Conservation (phyloP, 2,329 filamentous ascomycete species). For the Aureobasidium lini region DNA sequence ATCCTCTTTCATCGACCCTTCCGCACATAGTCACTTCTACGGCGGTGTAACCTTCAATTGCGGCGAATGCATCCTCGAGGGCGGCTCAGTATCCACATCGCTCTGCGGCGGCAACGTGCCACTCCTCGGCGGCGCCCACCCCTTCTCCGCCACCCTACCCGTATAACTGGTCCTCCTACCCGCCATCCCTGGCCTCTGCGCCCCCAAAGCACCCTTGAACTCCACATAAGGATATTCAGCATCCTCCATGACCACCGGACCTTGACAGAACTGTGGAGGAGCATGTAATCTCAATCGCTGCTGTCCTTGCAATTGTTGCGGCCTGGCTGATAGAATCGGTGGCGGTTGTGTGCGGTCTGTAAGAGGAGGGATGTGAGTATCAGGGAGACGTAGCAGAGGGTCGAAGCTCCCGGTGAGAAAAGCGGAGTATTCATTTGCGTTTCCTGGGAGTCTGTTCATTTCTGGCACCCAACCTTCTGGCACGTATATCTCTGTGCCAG, state of each 20-base stretch:
- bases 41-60: not conserved
- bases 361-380: not conserved
- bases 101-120: slow-evolving; percentile 3
- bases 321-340: not conserved
- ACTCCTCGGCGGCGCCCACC: not conserved
- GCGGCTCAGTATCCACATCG: slow-evolving; percentile 6
- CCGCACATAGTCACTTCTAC: not conserved
- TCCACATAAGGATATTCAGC: not conserved
- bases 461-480: not conserved
- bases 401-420: slow-evolving; percentile 2
- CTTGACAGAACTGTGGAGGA: not conserved
- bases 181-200: not conserved
- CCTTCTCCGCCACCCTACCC: not conserved
- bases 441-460: slow-evolving; percentile 4
- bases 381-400: not conserved
- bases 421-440: slow-evolving; percentile 11
- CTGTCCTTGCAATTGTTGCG: not conserved
- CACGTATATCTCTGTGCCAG: not conserved
- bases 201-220: not conserved
- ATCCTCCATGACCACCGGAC: not conserved
- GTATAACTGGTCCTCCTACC: not conserved
- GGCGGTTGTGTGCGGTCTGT: not conserved
- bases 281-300: not conserved
- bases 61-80: not conserved
- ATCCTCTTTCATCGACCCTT: not conserved